Percentiles rank a stretch among this genome's conserved stretches.
These are phyloP conservation scores for Salix udensis DNA, from an alignment of 345 rosid genomes.

Conservation along the genomic window DNA sequence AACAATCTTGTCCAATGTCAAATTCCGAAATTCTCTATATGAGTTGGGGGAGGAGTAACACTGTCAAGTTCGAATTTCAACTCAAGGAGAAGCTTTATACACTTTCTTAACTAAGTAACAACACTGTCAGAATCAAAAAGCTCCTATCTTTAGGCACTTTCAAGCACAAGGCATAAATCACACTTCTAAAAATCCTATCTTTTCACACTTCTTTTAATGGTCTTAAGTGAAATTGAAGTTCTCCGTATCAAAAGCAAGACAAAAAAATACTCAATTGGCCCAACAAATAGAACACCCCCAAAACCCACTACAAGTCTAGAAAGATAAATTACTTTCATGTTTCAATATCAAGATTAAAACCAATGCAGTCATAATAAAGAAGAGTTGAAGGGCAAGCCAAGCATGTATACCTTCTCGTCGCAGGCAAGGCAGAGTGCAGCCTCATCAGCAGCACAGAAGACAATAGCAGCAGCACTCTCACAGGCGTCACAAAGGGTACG, in stretches of 20 bases:
- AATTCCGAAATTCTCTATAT: not conserved
- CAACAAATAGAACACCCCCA: not conserved
- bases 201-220: no score
- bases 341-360: not conserved
- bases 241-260: not conserved
- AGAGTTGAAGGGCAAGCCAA: not conserved
- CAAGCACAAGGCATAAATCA: not conserved
- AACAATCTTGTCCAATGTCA: not conserved
- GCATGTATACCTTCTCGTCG: slow-evolving; percentile 53
- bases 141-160: not conserved
- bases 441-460: slow-evolving; percentile 88
- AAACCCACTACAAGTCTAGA: not conserved
- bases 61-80: not conserved
- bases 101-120: no score
- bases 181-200: no score
- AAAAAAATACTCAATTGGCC: not conserved
- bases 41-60: not conserved
- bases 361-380: not conserved
- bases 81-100: not conserved
- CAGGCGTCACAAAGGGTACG: slow-evolving; percentile 83
- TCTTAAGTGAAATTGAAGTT: not conserved
- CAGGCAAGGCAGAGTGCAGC: slow-evolving; percentile 81
- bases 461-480: slow-evolving; percentile 75
- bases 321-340: not conserved
- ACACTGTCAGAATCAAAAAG: no score